A percentile compares a stretch with the other conserved stretches of the same genome.
These are phyloP conservation scores for Begonia fuchsioides DNA, from an alignment of 306 rosid genomes.

Conservation along the genomic window DNA sequence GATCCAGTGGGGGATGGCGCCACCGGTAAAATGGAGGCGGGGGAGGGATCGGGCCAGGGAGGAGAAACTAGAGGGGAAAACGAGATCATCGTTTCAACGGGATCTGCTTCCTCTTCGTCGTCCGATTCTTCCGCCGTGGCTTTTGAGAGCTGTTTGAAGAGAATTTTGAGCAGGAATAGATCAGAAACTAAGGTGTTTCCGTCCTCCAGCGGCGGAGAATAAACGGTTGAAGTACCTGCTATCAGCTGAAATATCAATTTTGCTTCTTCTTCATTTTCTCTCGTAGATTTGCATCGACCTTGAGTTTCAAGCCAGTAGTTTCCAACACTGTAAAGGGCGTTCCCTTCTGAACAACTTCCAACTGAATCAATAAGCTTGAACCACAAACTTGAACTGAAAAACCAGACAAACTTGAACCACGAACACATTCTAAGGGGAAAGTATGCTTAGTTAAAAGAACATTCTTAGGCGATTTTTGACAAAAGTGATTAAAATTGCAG, in stretches of 20 bases:
- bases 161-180: slow-evolving; percentile 12
- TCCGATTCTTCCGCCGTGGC: slow-evolving; percentile 5
- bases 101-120: slow-evolving; percentile 1
- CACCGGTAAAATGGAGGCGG: not conserved
- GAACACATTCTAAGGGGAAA: too few species aligned
- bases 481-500: too few species aligned
- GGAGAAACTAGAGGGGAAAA: slow-evolving; percentile 1
- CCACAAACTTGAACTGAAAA: too few species aligned
- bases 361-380: too few species aligned
- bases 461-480: too few species aligned
- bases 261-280: too few species aligned
- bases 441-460: too few species aligned
- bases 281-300: too few species aligned
- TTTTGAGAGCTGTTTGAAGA: slow-evolving; percentile 8
- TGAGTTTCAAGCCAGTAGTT: too few species aligned
- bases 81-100: not conserved
- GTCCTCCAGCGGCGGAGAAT: not conserved
- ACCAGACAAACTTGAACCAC: too few species aligned
- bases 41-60: not conserved
- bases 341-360: too few species aligned
- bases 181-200: slow-evolving; percentile 11
- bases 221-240: not conserved
- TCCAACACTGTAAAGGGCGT: too few species aligned
- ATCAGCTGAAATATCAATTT: not conserved
- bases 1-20: slow-evolving; percentile 10